Conservation (phyloP, 2,329 filamentous ascomycete species). For the Cercospora janseana region DNA sequence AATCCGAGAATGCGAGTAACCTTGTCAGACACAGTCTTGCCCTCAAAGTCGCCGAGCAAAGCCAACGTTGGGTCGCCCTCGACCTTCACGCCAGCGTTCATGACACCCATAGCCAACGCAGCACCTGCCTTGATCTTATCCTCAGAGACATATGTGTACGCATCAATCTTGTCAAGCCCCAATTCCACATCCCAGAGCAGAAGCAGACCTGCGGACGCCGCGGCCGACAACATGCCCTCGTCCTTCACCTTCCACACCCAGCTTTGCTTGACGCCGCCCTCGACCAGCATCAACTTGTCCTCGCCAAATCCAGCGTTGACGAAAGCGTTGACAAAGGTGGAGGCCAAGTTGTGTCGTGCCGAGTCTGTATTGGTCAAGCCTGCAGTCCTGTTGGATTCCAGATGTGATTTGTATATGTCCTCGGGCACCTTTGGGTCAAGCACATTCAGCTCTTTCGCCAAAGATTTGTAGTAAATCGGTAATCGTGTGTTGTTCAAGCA, state of each 20-base stretch:
- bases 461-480: slow-evolving; percentile 86
- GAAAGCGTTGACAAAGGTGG: slow-evolving; percentile 94
- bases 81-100: slow-evolving; percentile 86
- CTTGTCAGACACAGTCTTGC: slow-evolving; percentile 73
- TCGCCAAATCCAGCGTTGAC: slow-evolving; percentile 93
- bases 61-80: slow-evolving; percentile 90
- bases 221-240: slow-evolving; percentile 94
- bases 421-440: slow-evolving; percentile 95
- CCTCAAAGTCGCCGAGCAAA: slow-evolving; percentile 76
- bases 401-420: slow-evolving; percentile 98
- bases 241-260: slow-evolving; percentile 99
- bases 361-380: slow-evolving; percentile 95
- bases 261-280: slow-evolving; percentile 75
- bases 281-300: slow-evolving; percentile 96
- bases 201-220: slow-evolving; percentile 87
- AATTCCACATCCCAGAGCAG: slow-evolving; percentile 91
- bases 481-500: slow-evolving; percentile 85
- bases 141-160: slow-evolving; percentile 83
- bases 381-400: slow-evolving; percentile 90
- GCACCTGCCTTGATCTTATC: slow-evolving; percentile 86
- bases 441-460: slow-evolving; percentile 95
- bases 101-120: slow-evolving; percentile 88
- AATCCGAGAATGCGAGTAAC: slow-evolving; percentile 93
- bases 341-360: slow-evolving; percentile 90
- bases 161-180: slow-evolving; percentile 90